These are phyloP conservation scores for Monilinia vaccinii-corymbosi DNA, from an alignment of 2,329 filamentous ascomycete species.

Conservation along the genomic window DNA sequence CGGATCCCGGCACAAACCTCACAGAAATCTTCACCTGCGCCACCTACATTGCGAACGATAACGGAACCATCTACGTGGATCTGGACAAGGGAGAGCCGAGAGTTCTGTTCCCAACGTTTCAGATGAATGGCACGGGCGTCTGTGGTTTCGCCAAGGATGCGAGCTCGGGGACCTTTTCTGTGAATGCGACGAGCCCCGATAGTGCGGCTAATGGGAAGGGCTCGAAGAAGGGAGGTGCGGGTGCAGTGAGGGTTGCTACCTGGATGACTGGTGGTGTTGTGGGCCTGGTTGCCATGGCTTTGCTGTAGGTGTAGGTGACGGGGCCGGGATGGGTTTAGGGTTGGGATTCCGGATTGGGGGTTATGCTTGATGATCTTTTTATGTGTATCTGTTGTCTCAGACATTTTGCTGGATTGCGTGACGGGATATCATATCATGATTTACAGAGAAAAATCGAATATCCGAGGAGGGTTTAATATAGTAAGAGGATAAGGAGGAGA, in stretches of 20 bases:
- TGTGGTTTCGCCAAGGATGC: not conserved
- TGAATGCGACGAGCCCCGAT: not conserved
- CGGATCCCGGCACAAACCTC: conserved; percentile 8
- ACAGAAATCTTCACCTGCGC: conserved; percentile 13
- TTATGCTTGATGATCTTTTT: too few species aligned
- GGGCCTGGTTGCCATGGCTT: not conserved
- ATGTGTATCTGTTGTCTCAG: too few species aligned
- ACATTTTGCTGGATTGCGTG: too few species aligned
- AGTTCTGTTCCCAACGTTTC: not conserved
- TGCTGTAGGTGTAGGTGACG: not conserved
- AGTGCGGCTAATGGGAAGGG: not conserved
- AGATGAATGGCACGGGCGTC: not conserved
- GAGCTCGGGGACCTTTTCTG: not conserved
- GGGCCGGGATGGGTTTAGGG: not conserved
- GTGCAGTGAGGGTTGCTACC: not conserved
- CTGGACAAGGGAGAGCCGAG: conserved; percentile 3
- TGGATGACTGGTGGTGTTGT: not conserved
- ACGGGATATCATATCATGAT: too few species aligned
- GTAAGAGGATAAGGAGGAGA: too few species aligned
- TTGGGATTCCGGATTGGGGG: not conserved
- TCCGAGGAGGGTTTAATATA: too few species aligned
- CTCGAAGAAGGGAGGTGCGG: not conserved
- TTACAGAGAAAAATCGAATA: too few species aligned
- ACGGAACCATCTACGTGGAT: conserved; percentile 1
- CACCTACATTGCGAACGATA: not conserved